Evolutionary conservation across 2,329 filamentous ascomycete genomes (phyloP).

Genomic region (Neopestalotiopsis clavispora): DNA sequence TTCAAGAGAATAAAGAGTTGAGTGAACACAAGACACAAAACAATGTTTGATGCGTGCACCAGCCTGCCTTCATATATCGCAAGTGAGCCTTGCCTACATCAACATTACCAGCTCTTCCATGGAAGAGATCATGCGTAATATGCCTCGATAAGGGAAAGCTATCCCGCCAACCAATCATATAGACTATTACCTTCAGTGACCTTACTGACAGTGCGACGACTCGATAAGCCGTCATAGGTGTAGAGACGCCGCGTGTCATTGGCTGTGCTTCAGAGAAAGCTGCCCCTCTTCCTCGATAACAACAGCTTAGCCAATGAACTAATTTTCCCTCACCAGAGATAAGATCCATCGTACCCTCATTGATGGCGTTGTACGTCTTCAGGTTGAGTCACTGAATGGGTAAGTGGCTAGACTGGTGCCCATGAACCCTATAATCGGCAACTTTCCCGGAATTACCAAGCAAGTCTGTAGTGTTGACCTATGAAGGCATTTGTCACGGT

Average conservation of each 20-base stretch:
- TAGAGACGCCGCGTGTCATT: slow-evolving; percentile 7
- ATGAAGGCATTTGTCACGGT: too few relatives aligned
- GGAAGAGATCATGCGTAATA: background rate
- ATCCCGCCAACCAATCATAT: slow-evolving; percentile 10
- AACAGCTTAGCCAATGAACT: background rate
- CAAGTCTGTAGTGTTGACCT: background rate
- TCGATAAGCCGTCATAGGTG: slow-evolving; percentile 13
- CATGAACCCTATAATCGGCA: background rate
- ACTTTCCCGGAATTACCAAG: background rate
- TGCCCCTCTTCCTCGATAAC: slow-evolving; percentile 5
- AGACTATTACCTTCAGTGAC: background rate
- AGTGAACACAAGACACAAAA: background rate
- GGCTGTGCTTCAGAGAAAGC: background rate
- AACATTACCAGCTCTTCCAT: slow-evolving; percentile 6
- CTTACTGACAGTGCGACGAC: background rate
- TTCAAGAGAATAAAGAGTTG: background rate
- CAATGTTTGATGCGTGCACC: background rate
- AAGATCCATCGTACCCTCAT: background rate
- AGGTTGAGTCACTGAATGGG: too few relatives aligned
- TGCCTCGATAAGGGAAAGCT: slow-evolving; percentile 17
- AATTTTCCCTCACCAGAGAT: background rate
- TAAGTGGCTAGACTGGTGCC: background rate
- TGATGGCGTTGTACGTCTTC: too few relatives aligned
- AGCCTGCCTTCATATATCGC: background rate
- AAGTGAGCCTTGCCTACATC: background rate